phyloP scores from a whole-genome alignment of 2,329 filamentous ascomycete species.

The Capronia coronata region DNA sequence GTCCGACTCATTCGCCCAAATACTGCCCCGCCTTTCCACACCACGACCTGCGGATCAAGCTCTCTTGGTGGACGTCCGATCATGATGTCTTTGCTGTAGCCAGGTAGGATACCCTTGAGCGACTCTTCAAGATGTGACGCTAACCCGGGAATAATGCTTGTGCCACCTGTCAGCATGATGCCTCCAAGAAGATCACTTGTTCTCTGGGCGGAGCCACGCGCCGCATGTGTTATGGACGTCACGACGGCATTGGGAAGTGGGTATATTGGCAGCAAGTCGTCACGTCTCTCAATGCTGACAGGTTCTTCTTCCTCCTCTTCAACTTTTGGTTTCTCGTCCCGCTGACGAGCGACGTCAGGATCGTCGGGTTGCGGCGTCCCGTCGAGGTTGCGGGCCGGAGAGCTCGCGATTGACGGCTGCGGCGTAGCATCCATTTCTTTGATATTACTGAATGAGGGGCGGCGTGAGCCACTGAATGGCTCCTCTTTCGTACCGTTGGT shows the following conservation, averaged over 20 bases:
- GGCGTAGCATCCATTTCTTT: slow-evolving; percentile 67
- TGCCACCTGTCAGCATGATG: slow-evolving; percentile 86
- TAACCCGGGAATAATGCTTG: slow-evolving; percentile 72
- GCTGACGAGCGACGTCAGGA: slow-evolving; percentile 6
- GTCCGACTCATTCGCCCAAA: slow-evolving; percentile 80
- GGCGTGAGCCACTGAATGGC: slow-evolving; percentile 60
- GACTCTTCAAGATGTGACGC: slow-evolving; percentile 76
- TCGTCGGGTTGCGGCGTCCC: slow-evolving; percentile 38
- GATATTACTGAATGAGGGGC: slow-evolving; percentile 55
- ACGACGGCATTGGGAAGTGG: slow-evolving; percentile 86
- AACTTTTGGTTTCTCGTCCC: slow-evolving; percentile 20
- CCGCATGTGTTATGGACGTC: slow-evolving; percentile 79
- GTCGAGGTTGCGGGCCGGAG: slow-evolving; percentile 67
- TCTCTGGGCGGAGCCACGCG: slow-evolving; percentile 85
- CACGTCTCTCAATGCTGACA: slow-evolving; percentile 55
- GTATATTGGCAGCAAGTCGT: slow-evolving; percentile 72
- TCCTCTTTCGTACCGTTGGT: slow-evolving; percentile 44
- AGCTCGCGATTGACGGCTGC: slow-evolving; percentile 76
- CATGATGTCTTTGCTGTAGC: slow-evolving; percentile 60
- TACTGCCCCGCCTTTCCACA: slow-evolving; percentile 95
- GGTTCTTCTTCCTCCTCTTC: slow-evolving; percentile 31
- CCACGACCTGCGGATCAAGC: slow-evolving; percentile 93
- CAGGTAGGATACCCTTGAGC: slow-evolving; percentile 59
- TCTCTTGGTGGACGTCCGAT: slow-evolving; percentile 72
- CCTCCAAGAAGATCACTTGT: slow-evolving; percentile 81